A percentile compares a stretch with the other conserved stretches of the same genome.
Evolutionary conservation across 345 rosid species (phyloP).

Genomic region (Euphorbia peplus): DNA sequence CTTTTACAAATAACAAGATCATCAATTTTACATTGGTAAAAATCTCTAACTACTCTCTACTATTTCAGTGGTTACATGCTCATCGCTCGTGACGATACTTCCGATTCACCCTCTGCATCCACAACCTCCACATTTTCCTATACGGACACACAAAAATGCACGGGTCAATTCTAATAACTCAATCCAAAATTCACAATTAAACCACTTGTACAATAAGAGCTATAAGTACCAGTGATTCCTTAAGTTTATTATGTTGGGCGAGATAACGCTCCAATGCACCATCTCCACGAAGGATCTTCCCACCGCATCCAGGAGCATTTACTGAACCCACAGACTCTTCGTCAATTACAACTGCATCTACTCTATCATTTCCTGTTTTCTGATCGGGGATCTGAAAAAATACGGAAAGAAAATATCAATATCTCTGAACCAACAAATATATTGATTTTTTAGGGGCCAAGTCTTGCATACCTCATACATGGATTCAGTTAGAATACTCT

Average conservation of each 20-base stretch:
- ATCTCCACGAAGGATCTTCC: constrained; percentile 72
- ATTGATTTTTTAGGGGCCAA: not conserved
- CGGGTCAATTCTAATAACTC: not conserved
- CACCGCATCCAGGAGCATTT: constrained; percentile 60
- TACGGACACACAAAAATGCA: constrained; percentile 13
- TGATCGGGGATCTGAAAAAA: constrained; percentile 75
- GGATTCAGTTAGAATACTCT: constrained; percentile 84
- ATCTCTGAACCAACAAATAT: not conserved
- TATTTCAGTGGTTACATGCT: constrained; percentile 49
- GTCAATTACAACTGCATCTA: constrained; percentile 81
- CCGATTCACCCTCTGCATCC: constrained; percentile 48
- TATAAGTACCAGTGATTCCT: constrained; percentile 47
- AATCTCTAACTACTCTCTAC: not conserved
- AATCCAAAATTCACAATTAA: too few species aligned
- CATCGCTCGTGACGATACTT: constrained; percentile 57
- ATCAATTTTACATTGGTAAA: constrained; percentile 15
- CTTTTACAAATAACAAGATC: constrained; percentile 33
- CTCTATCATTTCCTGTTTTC: constrained; percentile 54
- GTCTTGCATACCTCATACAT: constrained; percentile 77
- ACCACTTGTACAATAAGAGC: not conserved
- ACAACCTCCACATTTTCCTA: constrained; percentile 39
- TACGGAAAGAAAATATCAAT: constrained; percentile 5
- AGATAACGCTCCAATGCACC: constrained; percentile 64
- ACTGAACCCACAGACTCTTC: constrained; percentile 67
- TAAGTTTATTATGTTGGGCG: constrained; percentile 35